Evolutionary conservation across 768 basidiomycete genomes (phyloP).

Genomic region (Pleurotus tuber-regium): DNA sequence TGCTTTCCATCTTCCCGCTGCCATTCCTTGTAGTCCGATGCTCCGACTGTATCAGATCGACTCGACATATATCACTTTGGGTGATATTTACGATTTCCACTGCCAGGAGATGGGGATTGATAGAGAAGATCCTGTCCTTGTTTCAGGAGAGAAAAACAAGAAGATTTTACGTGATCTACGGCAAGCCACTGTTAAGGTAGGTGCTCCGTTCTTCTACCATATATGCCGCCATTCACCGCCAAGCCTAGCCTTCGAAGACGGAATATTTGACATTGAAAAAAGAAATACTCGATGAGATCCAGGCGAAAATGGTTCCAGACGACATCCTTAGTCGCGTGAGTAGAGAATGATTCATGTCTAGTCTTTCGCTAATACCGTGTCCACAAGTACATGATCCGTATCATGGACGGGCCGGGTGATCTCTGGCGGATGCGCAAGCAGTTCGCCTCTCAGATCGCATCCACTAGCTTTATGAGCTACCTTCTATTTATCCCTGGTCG

Average conservation of each 20-base stretch:
- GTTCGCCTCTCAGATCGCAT: slow-evolving; percentile 87
- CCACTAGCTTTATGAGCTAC: slow-evolving; percentile 90
- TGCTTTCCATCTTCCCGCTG: slow-evolving; percentile 86
- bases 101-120: slow-evolving; percentile 73
- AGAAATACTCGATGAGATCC: slow-evolving; percentile 87
- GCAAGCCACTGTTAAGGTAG: slow-evolving; percentile 45
- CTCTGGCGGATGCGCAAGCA: slow-evolving; percentile 98
- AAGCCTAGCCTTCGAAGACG: slow-evolving; percentile 50
- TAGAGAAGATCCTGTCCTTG: slow-evolving; percentile 85
- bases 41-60: slow-evolving; percentile 90
- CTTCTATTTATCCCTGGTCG: slow-evolving; percentile 82
- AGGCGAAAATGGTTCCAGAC: slow-evolving; percentile 86
- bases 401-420: slow-evolving; percentile 80
- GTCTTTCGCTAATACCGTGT: slow-evolving; percentile 1
- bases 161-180: slow-evolving; percentile 61
- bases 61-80: slow-evolving; percentile 84
- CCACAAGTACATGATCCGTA: slow-evolving; percentile 82
- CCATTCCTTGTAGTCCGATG: slow-evolving; percentile 78
- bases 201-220: neutral
- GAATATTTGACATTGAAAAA: slow-evolving; percentile 74
- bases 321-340: slow-evolving; percentile 79
- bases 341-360: slow-evolving; percentile 14
- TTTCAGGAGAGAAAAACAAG: slow-evolving; percentile 82
- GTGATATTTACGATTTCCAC: slow-evolving; percentile 92
- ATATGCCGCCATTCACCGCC: neutral